Evolutionary conservation across 805 yeast genomes (phyloP).

Genomic region (Cyberlindnera petersonii): DNA sequence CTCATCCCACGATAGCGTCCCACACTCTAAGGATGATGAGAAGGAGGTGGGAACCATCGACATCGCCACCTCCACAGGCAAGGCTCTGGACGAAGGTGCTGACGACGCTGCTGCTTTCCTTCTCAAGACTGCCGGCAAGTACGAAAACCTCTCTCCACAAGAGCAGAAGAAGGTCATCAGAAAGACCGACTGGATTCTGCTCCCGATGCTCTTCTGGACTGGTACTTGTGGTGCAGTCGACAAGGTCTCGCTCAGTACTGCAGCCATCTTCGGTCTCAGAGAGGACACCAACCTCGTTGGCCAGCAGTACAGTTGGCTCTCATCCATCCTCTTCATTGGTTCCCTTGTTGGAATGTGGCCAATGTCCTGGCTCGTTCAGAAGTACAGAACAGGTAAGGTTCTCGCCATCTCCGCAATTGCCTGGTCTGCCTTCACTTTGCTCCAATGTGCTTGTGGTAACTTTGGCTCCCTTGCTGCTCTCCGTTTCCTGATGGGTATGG

Average conservation of each 20-base stretch:
- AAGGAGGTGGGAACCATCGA: conserved; percentile 4
- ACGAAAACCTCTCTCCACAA: conserved; percentile 25
- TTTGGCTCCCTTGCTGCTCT: conserved; percentile 37
- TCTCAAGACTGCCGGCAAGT: conserved; percentile 23
- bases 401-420: conserved; percentile 21
- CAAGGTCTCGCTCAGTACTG: conserved; percentile 40
- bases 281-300: conserved; percentile 39
- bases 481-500: conserved; percentile 44
- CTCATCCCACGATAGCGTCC: conserved; percentile 10
- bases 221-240: conserved; percentile 40
- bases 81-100: conserved; percentile 5
- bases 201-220: conserved; percentile 35
- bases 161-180: conserved; percentile 33
- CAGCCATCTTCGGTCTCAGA: conserved; percentile 43
- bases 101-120: conserved; percentile 29
- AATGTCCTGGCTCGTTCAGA: conserved; percentile 29
- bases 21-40: too few species aligned
- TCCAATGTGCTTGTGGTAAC: conserved; percentile 34
- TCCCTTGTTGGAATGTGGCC: conserved; percentile 41
- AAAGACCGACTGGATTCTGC: conserved; percentile 35
- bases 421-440: conserved; percentile 22
- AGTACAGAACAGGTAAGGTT: conserved; percentile 24
- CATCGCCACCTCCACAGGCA: conserved; percentile 3
- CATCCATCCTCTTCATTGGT: conserved; percentile 39
- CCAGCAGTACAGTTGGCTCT: conserved; percentile 37